Evolutionary conservation across 2,329 filamentous ascomycete species (phyloP).

Genomic region (Colletotrichum filicis): DNA sequence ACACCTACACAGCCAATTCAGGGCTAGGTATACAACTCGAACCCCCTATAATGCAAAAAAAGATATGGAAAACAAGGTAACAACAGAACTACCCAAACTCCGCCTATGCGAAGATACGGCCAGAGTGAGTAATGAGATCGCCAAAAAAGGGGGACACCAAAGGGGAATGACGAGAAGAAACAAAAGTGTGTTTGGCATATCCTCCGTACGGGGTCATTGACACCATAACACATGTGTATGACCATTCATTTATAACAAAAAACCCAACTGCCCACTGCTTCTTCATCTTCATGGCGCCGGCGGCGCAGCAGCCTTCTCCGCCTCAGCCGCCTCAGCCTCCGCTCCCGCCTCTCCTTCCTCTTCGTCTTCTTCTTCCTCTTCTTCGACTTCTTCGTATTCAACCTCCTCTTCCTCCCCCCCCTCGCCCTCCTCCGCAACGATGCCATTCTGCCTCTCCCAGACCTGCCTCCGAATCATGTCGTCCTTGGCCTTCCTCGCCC

Average conservation of each 20-base stretch:
- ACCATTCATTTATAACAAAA: not conserved
- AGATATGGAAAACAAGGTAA: not conserved
- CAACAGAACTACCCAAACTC: slow-evolving; percentile 9
- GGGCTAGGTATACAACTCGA: slow-evolving; percentile 10
- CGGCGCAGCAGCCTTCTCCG: slow-evolving; percentile 19
- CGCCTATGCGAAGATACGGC: slow-evolving; percentile 11
- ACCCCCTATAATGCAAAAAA: slow-evolving; percentile 5
- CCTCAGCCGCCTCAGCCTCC: not conserved
- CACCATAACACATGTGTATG: slow-evolving; percentile 10
- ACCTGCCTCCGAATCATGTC: slow-evolving; percentile 86
- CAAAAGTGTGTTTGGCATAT: slow-evolving; percentile 13
- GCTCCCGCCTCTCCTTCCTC: not conserved
- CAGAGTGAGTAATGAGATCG: not conserved
- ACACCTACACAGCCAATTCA: slow-evolving; percentile 2
- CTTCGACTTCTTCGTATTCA: slow-evolving; percentile 33
- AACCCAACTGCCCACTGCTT: not conserved
- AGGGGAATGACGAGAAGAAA: not conserved
- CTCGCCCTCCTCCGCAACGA: slow-evolving; percentile 52
- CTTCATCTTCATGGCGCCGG: slow-evolving; percentile 2
- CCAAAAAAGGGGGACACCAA: not conserved
- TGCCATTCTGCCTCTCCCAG: slow-evolving; percentile 74
- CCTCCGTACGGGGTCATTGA: slow-evolving; percentile 11
- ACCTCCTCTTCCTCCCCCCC: slow-evolving; percentile 39
- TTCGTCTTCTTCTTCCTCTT: slow-evolving; percentile 26
- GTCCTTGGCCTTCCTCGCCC: slow-evolving; percentile 85